phyloP scores from a whole-genome alignment of 495 filamentous ascomycete species.

The Tuber indicum region DNA sequence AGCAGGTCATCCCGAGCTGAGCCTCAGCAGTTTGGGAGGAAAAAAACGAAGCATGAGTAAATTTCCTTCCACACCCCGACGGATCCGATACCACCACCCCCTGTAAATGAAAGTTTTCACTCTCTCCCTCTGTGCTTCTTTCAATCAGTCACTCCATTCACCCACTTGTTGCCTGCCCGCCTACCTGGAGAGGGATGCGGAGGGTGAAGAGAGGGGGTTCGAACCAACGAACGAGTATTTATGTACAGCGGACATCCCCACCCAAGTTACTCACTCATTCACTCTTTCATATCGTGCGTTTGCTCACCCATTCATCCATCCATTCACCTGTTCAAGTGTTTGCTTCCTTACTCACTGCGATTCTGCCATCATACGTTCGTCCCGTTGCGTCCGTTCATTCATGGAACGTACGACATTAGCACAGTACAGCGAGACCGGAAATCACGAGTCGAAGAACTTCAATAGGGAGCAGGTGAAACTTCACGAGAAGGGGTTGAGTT shows the following conservation, averaged over 20 bases:
- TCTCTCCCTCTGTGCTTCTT: background rate
- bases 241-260: background rate
- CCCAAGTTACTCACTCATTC: background rate
- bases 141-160: background rate
- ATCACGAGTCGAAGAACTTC: conserved; percentile 2
- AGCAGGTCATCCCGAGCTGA: background rate
- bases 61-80: background rate
- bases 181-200: background rate
- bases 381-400: background rate
- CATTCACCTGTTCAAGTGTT: background rate
- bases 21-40: background rate
- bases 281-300: background rate
- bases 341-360: background rate
- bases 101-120: background rate
- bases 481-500: background rate
- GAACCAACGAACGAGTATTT: background rate
- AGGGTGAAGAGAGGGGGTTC: background rate
- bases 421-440: background rate
- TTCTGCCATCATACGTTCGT: background rate
- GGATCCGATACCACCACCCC: background rate
- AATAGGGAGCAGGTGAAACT: background rate
- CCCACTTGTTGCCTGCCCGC: background rate
- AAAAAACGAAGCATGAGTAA: background rate
- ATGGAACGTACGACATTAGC: background rate
- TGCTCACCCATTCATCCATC: background rate